Evolutionary conservation across 208 protist species (phyloP), one percentile per base, ranked within the genome.

Genomic region (Porcisia hertigi): DNA sequence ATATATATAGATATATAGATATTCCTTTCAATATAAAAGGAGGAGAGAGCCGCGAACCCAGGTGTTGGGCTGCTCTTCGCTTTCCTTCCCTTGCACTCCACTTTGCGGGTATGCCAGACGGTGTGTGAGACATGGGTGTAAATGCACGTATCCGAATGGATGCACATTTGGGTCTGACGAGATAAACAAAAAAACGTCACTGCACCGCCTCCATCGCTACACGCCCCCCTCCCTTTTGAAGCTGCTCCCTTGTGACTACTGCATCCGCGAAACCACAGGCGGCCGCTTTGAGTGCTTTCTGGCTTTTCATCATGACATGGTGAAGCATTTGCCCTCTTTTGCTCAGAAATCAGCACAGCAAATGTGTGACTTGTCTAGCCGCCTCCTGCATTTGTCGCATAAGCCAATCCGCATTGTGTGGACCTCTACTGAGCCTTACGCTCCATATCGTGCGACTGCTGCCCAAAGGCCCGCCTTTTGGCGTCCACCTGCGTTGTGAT

Each of bases 401-500:
- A 41, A 43, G 47, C 45, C 12, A 20, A 30, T 30, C 39, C 3
- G 16, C 62, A 47, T 30, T 23, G 9, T n/a, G 23, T 7, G 20
- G 9, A 36, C 6, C 25, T 70, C 76, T 88, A 84, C 75, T 88
- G 73, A 36, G 75, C 77, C 81, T 89, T 92, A 73, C 69, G 70
- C 45, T 73, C 59, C 47, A 79, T 76, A 16, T 82, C 75, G 2
- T 83, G 69, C 39, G 79, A 47, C 72, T 86, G 69, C 64, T 79
- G 30, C 55, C 78, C 75, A 55, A 78, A 77, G 58, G 69, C 30
- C 60, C 63, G 63, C 66, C 70, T 86, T 53, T 77, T 79, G 11
- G 75, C 30, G 25, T 69, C 70, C 8, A 76, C 83, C 45, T 87
- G 66, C 25, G 76, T 72, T 76, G 85, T 72, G 59, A 93, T 20